These are phyloP conservation scores for Eimeria sp. DNA, from an alignment of 169 alveolate species.

Conservation along the genomic window DNA sequence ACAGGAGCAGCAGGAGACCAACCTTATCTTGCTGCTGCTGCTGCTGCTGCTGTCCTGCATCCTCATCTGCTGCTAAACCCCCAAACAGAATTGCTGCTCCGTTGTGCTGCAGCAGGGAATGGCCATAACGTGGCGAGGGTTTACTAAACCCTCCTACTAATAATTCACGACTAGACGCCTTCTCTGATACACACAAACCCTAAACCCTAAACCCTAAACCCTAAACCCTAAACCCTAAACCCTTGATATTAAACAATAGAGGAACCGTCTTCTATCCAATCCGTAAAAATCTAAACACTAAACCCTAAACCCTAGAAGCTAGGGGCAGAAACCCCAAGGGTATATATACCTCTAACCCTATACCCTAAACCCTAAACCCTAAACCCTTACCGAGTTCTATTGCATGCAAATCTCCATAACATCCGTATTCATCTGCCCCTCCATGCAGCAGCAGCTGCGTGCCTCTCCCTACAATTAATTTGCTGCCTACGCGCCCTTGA, in stretches of 20 bases:
- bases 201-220: constrained; percentile 23
- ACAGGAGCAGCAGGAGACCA: too few relatives aligned
- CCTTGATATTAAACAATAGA: not conserved
- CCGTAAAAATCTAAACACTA: not conserved
- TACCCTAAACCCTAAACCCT: constrained; percentile 36
- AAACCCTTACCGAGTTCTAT: not conserved
- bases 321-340: too few relatives aligned
- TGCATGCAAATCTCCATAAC: constrained; percentile 16
- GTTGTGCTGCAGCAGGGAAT: too few relatives aligned
- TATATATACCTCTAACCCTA: not conserved
- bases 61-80: too few relatives aligned
- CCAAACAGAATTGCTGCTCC: too few relatives aligned
- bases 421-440: constrained; percentile 52
- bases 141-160: not conserved
- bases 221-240: constrained; percentile 17
- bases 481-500: not conserved
- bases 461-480: constrained; percentile 4
- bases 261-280: too few relatives aligned
- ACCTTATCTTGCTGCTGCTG: too few relatives aligned
- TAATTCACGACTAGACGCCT: not conserved
- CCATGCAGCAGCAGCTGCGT: constrained; percentile 70
- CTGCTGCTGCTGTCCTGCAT: too few relatives aligned
- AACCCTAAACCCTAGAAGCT: not conserved
- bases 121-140: not conserved
- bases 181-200: not conserved